Base-by-base conservation (phyloP, 2,329 filamentous ascomycete species). In the Pseudogymnoascus verrucosus region DNA sequence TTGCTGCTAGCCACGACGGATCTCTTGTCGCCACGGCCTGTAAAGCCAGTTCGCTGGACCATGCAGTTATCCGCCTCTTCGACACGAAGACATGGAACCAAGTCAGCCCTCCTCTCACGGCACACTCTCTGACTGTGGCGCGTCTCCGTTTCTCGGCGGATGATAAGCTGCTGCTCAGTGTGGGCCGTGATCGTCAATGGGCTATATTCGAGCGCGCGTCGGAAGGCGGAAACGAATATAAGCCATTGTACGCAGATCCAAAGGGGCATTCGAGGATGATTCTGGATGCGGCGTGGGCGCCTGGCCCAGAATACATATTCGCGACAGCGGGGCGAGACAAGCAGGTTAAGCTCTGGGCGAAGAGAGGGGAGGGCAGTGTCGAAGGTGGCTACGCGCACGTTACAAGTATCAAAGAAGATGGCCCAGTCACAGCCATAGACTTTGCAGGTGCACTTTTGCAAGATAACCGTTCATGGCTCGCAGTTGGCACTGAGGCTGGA, bases 261-360 rank as follows among this genome's bases (percentile, higher is more conserved):
- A 97, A 96, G 76, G 93, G 90, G 0, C 95, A 99, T 74, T 82
- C 89, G 3, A 82, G 95, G 65, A 98, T 99, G 92, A 93, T 99
- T 54, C 80, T 98, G 12, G 91, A 92, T 72, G 89, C 87, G 1
- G 85, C 90, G 2, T 99, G 95, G 93, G 87, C 89, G 1, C 88
- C 72, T 5, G 68, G 71, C 1, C 71, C 72, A 6, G 71, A 74
- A 7, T 69, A 75, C 4, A 74, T 82, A 28, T 99, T 99, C 75
- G 89, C 89, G 11, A 99, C 95, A 0, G 93, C 93, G 1, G 91
- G 93, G 2, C 83, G 95, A 69, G 95, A 99, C 75, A 98, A 96
- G 77, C 82, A 82, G 26, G 87, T 96, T 39, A 90, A 89, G 72
- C 72, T 93, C 47, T 93, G 90, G 90, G 63, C 36, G 51, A 69